Evolutionary conservation across 805 yeast species (phyloP), one percentile per base, ranked within the genome.

Genomic region (Dipodascus geniculatus): DNA sequence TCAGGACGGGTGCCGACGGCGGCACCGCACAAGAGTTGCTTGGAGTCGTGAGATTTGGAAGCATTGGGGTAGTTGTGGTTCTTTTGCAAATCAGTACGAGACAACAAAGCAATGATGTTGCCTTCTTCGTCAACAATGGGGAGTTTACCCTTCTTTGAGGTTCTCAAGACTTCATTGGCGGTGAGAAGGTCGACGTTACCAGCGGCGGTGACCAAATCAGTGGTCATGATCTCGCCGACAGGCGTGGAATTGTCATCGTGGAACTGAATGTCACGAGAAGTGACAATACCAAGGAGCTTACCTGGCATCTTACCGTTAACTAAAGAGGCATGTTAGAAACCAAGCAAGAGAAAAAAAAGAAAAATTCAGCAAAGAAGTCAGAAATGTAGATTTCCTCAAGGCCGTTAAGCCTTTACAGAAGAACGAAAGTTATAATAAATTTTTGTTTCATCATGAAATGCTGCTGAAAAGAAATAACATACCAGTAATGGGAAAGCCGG

Each of bases 401-500:
- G 86, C 89, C 93, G 95, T 85, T 83, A 82, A 93, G 86, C 85
- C 95, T 68, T 75, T 65, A 84, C 96, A 96, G 98, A 84, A 91
- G 99, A 91, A 91, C 98, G 99, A 91, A 91, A 91, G 98, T 91
- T 89, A 87, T 77, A 70, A 69, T 57, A 54, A 58, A 63, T 63
- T 69, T 65, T 63, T 62, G 57, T 38, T n/a, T 38, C 44, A 38
- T 38, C 44, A 38, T 38, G 44, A 9, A 38, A 9, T 38, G 20
- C 4, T 6, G 17, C 44, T 33, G 56, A 58, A 51, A 48, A 56
- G 58, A 49, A 24, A 48, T 56, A 58, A 89, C 99, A 77, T 87
- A 93, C 98, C 96, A 73, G 99, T 93, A 70, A 93, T 96, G 62
- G 99, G 99, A 85, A 89, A 93, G 54, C 97, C 95, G 61, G 97